These are phyloP conservation scores for Diaporthe amygdali DNA, from an alignment of 2,329 filamentous ascomycete genomes.

Conservation along the genomic window DNA sequence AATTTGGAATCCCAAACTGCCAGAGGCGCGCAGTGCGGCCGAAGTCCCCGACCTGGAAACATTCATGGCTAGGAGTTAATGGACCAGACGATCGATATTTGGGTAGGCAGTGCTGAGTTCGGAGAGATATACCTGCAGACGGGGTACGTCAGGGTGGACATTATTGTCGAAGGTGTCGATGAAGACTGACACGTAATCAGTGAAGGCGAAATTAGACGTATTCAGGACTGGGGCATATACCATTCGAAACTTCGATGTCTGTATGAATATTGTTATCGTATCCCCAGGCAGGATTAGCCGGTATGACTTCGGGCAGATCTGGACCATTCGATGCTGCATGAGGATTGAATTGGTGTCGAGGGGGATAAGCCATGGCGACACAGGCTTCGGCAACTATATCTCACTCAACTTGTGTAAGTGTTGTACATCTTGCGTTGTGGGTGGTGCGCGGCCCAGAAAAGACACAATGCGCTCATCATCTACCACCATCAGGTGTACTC, in stretches of 20 bases:
- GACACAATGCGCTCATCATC: too few species aligned
- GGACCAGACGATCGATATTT: not conserved
- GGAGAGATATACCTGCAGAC: not conserved
- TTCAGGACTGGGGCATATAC: not conserved
- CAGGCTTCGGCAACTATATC: not conserved
- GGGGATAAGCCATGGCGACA: not conserved
- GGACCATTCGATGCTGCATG: not conserved
- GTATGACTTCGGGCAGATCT: not conserved
- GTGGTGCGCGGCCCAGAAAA: not conserved
- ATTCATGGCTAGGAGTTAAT: not conserved
- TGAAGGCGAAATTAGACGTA: too few species aligned
- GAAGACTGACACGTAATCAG: not conserved
- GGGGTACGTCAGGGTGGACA: not conserved
- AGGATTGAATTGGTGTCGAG: not conserved
- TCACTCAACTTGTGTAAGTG: too few species aligned
- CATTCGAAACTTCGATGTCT: not conserved
- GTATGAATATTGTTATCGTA: constrained; percentile 1
- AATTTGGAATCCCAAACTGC: not conserved
- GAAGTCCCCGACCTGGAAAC: not conserved
- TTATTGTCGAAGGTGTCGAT: not conserved
- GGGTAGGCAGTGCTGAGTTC: too few species aligned
- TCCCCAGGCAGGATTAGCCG: not conserved
- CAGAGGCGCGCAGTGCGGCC: not conserved
- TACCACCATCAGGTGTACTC: not conserved
- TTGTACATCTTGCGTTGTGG: not conserved